A percentile compares a stretch with the other conserved stretches of the same genome.
Conservation (phyloP, 306 rosid species). For the cucumber (Cucumis sativus) region DNA sequence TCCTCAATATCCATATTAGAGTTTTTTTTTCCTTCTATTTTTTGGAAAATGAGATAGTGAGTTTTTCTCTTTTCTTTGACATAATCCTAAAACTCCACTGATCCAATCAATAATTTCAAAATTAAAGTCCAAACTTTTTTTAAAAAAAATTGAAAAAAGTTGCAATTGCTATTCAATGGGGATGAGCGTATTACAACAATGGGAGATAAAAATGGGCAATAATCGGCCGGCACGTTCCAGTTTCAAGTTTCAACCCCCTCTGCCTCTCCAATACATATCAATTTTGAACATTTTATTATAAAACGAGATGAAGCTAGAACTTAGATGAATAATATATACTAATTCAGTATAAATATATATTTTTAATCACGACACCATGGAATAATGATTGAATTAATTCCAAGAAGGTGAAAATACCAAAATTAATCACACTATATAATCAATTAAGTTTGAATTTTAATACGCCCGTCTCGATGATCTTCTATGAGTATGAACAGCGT, state of each 20-base stretch:
- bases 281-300: neutral
- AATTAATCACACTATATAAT: neutral
- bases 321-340: neutral
- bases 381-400: neutral
- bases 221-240: neutral
- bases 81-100: neutral
- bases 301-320: neutral
- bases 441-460: neutral
- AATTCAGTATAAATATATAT: too few species aligned
- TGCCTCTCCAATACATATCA: neutral
- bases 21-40: too few species aligned
- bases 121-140: neutral
- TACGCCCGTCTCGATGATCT: neutral
- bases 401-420: neutral
- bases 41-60: too few species aligned
- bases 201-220: neutral
- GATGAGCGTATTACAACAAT: neutral
- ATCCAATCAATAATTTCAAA: neutral
- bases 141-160: neutral
- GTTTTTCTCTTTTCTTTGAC: too few species aligned
- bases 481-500: slow-evolving; percentile 23
- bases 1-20: too few species aligned
- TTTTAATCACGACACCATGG: too few species aligned
- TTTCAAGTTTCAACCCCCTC: neutral
- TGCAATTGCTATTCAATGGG: neutral